These are phyloP conservation scores for Pachyrhizus erosus DNA, from an alignment of 306 rosid genomes.

Conservation along the genomic window DNA sequence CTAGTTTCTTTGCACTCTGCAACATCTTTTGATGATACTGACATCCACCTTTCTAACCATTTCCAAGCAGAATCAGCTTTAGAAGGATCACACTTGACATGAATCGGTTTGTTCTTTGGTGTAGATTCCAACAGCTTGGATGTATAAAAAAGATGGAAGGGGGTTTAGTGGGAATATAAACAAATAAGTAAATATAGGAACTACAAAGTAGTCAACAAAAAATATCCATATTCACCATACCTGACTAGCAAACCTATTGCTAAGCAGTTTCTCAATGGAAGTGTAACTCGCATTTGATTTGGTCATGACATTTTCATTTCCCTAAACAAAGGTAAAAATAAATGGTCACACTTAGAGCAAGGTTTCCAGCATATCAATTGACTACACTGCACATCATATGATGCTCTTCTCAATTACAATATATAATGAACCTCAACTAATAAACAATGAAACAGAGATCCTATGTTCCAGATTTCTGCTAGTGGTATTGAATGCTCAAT, in stretches of 20 bases:
- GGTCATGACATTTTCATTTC: conserved; percentile 41
- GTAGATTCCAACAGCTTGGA: conserved; percentile 79
- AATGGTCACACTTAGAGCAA: conserved; percentile 2
- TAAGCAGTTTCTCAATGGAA: conserved; percentile 77
- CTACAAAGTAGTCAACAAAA: conserved; percentile 18
- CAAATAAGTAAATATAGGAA: conserved; percentile 3
- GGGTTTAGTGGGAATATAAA: conserved; percentile 40
- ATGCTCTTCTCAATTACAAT: not conserved
- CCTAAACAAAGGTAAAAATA: conserved; percentile 58
- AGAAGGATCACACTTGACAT: conserved; percentile 79
- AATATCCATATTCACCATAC: conserved; percentile 50
- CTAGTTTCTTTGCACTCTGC: conserved; percentile 47
- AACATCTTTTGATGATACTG: conserved; percentile 54
- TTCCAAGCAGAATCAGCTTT: conserved; percentile 91
- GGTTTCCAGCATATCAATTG: conserved; percentile 26
- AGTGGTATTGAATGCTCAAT: not conserved
- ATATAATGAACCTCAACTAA: not conserved
- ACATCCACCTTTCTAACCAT: conserved; percentile 98
- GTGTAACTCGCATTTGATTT: conserved; percentile 52
- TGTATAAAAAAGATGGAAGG: not conserved
- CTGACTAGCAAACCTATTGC: conserved; percentile 83
- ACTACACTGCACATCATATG: conserved; percentile 11
- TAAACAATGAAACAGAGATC: conserved; percentile 14
- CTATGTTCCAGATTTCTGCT: not conserved
- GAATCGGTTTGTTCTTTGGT: conserved; percentile 71